These are phyloP conservation scores for Coemansia sp. DNA, from an alignment of 192 early-diverging fungal genomes.

Conservation along the genomic window DNA sequence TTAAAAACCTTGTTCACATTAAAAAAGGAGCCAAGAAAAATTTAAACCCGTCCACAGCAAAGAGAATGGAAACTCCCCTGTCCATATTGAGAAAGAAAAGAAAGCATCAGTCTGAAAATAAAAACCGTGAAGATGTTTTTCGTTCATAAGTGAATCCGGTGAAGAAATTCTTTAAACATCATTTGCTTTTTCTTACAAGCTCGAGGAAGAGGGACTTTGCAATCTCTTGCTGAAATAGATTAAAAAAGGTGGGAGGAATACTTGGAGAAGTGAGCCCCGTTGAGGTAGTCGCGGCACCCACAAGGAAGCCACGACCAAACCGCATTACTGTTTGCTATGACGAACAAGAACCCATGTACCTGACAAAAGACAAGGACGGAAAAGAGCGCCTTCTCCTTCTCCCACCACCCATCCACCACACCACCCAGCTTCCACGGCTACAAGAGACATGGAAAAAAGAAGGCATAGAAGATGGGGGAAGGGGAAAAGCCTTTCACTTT, in stretches of 20 bases:
- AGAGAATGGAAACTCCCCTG: too few relatives aligned
- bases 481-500: conserved; percentile 3
- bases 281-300: conserved; percentile 45
- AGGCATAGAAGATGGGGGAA: background rate
- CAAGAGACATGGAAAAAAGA: background rate
- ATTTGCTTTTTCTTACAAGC: conserved; percentile 28
- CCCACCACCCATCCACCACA: too few relatives aligned
- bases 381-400: background rate
- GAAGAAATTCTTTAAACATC: conserved; percentile 59
- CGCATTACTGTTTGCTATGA: conserved; percentile 62
- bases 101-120: conserved; percentile 37
- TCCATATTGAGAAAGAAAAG: background rate
- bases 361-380: background rate
- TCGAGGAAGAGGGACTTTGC: too few relatives aligned
- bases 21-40: too few relatives aligned
- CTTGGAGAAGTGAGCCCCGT: conserved; percentile 59
- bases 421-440: background rate
- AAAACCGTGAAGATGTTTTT: conserved; percentile 41
- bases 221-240: conserved; percentile 8
- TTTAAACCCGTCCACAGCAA: too few relatives aligned
- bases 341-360: conserved; percentile 40
- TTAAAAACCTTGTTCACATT: too few relatives aligned
- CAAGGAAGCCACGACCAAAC: conserved; percentile 28
- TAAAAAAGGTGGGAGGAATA: conserved; percentile 51
- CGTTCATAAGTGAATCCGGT: conserved; percentile 51